Evolutionary conservation across 768 basidiomycete species (phyloP).

Genomic region (Tubosaeta sp.): DNA sequence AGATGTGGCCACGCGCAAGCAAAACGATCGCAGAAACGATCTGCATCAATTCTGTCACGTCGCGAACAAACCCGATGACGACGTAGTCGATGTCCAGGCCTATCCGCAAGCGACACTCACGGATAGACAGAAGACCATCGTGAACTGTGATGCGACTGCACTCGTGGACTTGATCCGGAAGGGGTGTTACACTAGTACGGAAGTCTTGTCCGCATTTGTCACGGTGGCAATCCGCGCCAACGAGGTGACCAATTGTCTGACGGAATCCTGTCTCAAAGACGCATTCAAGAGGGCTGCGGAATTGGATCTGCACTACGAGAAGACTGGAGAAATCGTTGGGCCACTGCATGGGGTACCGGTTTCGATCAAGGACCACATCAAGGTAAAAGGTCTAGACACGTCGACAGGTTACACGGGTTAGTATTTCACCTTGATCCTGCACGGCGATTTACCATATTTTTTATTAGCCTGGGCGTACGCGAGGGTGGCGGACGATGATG

Average conservation of each 20-base stretch:
- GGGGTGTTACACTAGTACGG: conserved; percentile 20
- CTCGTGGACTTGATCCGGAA: conserved; percentile 20
- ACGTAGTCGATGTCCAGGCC: conserved; percentile 18
- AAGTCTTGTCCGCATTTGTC: conserved; percentile 27
- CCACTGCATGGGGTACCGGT: conserved; percentile 44
- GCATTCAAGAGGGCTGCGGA: conserved; percentile 44
- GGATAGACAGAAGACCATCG: conserved; percentile 24
- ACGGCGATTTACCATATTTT: conserved; percentile 16
- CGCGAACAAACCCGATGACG: not conserved
- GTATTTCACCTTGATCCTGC: not conserved
- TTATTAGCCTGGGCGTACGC: conserved; percentile 37
- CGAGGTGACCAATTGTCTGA: conserved; percentile 46
- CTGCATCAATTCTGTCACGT: conserved; percentile 8
- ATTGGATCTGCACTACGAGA: conserved; percentile 43
- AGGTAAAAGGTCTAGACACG: conserved; percentile 40
- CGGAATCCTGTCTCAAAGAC: conserved; percentile 56
- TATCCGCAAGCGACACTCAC: conserved; percentile 28
- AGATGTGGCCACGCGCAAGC: conserved; percentile 23
- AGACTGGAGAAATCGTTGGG: conserved; percentile 46
- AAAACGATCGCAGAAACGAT: conserved; percentile 18
- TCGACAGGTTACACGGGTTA: conserved; percentile 32
- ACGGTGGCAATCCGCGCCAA: conserved; percentile 28
- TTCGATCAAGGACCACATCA: conserved; percentile 46
- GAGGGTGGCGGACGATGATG: conserved; percentile 36
- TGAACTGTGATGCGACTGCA: conserved; percentile 29